Base-by-base conservation (phyloP, 1,284 basidiomycete species). In the Paramarasmius palmivorus region DNA sequence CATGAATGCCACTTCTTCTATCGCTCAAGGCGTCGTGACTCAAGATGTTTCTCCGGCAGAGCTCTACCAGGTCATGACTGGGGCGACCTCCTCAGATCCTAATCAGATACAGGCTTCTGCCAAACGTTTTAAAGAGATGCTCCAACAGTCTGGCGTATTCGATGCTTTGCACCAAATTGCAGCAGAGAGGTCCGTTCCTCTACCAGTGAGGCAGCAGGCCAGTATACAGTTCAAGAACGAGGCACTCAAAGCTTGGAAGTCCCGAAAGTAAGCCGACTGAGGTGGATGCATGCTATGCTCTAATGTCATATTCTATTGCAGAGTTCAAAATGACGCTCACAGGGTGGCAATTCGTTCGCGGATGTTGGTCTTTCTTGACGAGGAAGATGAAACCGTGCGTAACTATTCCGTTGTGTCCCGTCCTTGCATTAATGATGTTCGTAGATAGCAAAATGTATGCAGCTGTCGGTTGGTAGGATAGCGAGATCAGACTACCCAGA, bases 141-240 rank as follows among this genome's bases (percentile, higher is more conserved):
- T 88, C 15, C 81, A 84, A 48, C 79, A 82, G 72, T 73, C 81
- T 49, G 90, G 90, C 40, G 79, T 84, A 0, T 87, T 80, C 62
- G 82, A 88, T 63, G 77, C 78, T n/a, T 72, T 92, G 42, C 82
- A 88, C 59, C 79, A 84, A 59, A 90, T 92, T 65, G 86, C 89
- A 26, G 73, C 81, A 32, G 78, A 83, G 61, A 73, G 69, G 58
- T 68, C 75, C 1, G 66, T 85, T 15, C 82, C 87, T 15, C 65
- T 89, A 25, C 71, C 71, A n/a, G 77, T 90, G 44, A 82, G 90
- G 39, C 83, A 89, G 61, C 85, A 88, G 63, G 81, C 85, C 38
- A 90, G 91, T 58, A 90, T 92, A 53, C 90, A 92, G 62, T 88
- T 92, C 69, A 92, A 92, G 68, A 92, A 92, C 59, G 73, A 76